Base-by-base conservation (phyloP, 768 basidiomycete genomes). In the Lanmaoa rubissima region DNA sequence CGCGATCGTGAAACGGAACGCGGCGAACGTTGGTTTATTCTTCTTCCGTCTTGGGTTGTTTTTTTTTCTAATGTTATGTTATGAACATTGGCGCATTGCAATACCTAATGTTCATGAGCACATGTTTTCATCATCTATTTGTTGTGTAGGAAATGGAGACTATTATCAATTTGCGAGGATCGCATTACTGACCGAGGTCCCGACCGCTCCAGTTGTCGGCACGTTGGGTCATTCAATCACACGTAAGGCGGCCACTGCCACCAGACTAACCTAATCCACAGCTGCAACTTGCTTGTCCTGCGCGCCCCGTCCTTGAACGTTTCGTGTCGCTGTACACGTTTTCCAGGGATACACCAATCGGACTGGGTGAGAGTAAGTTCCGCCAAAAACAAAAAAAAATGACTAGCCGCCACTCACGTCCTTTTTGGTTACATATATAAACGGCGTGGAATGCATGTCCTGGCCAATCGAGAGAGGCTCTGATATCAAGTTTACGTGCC, bases 1-100 rank as follows among this genome's bases (percentile, higher is more conserved):
- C 54, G 16, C 61, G 60, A 19, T 61, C 64, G 7, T 65, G 58
- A 56, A 19, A 19, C n/a, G 39, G 38, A 19, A 5, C 26, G 3
- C 21, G 21, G 21, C 4, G 28, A 24, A 14, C 32, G 16, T 24
- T 36, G 34, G 8, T 28, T 21, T 5, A 8, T n/a, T n/a, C n/a
- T 6, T 40, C 19, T 5, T 34, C 12, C 3, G 0, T 16, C 31
- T 41, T 1, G 14, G 45, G 36, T 2, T 51, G 38, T 46, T 26
- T 49, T 48, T 24, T 24, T n/a, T n/a, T n/a, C n/a, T 24, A 24
- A 31, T 21, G 12, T 49, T 1, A 51, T 55, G 41, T 54, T 39
- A 44, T 35, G 51, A 55, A 48, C 40, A 8, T 53, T 42, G 16
- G 47, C 49, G 47, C 58, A 44, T 48, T 53, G 39, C 51, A 41